Evolutionary conservation across 768 basidiomycete species (phyloP), one percentile per base, ranked within the genome.

Genomic region (Rhodotorula babjevae): DNA sequence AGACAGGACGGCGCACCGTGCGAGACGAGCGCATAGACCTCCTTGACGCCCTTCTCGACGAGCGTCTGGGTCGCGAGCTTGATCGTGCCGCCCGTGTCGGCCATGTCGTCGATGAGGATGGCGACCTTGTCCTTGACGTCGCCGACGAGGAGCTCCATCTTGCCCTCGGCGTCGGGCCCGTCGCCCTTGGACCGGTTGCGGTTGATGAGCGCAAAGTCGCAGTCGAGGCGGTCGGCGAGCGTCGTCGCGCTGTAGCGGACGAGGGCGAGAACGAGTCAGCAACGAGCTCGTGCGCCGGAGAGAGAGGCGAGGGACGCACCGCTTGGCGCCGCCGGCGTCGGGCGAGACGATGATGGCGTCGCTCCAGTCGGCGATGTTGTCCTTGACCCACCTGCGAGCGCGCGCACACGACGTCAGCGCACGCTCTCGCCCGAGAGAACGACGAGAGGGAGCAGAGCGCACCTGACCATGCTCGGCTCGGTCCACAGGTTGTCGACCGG

Each of bases 101-200:
- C 90, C 95, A 99, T 98, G 79, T 99, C 96, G 80, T 99, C 96
- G 47, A 99, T 92, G 59, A 99, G 85, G 79, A 99, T 92, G 52
- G 91, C 93, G 65, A 86, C 91, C 84, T 96, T 97, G 84, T 88
- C 93, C 74, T 85, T 86, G 67, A 98, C 96, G 78, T 93, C 90
- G 19, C 96, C 96, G 69, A 99, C 95, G 64, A 99, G 85, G 53
- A 98, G 85, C 81, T 98, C 91, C 91, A 94, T 93, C 57, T 66
- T 68, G 36, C 75, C 76, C 46, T 76, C 71, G 25, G 50, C 31
- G 44, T 76, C 82, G 55, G 82, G 79, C 2, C 80, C 79, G 71
- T 81, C 81, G 65, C 82, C 82, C 69, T 81, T 82, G 75, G 89
- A 88, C 19, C 93, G 87, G 80, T 93, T 91, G 78, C 91, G 87